Percentiles rank a stretch among this genome's conserved stretches.
These are phyloP conservation scores for Smittium culicis DNA, from an alignment of 371 early-diverging fungal genomes.

Conservation along the genomic window DNA sequence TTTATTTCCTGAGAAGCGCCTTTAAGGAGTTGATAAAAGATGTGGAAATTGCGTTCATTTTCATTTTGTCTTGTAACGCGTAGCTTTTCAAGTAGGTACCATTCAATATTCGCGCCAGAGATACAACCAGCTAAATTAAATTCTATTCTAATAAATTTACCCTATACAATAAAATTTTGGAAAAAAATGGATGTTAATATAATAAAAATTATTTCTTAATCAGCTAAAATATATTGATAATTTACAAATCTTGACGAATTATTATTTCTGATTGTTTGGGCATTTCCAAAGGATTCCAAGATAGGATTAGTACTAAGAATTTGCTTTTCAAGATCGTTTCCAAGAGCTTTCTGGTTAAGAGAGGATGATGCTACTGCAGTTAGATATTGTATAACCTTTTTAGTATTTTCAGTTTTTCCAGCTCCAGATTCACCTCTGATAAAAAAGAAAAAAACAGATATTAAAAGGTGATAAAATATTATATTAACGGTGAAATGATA, in stretches of 20 bases:
- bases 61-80: conserved; percentile 85
- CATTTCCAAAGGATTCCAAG: conserved; percentile 99
- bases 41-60: conserved; percentile 95
- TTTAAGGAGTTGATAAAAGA: conserved; percentile 94
- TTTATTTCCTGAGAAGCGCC: conserved; percentile 58
- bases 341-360: conserved; percentile 22
- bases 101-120: conserved; percentile 93
- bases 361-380: conserved; percentile 56
- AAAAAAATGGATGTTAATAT: neutral
- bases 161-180: conserved; percentile 47
- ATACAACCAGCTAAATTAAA: conserved; percentile 81
- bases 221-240: neutral
- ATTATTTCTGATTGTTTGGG: conserved; percentile 98
- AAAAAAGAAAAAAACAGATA: neutral
- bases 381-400: conserved; percentile 98
- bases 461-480: too few relatives aligned
- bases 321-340: conserved; percentile 69
- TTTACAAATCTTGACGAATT: conserved; percentile 98
- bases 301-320: conserved; percentile 97
- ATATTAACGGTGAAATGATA: neutral
- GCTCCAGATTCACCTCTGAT: conserved; percentile 97
- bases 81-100: conserved; percentile 97
- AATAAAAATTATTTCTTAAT: neutral
- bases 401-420: conserved; percentile 99
- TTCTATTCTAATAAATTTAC: conserved; percentile 98